These are phyloP conservation scores for Candida ascalaphidarum DNA, from an alignment of 805 yeast species.

Conservation along the genomic window DNA sequence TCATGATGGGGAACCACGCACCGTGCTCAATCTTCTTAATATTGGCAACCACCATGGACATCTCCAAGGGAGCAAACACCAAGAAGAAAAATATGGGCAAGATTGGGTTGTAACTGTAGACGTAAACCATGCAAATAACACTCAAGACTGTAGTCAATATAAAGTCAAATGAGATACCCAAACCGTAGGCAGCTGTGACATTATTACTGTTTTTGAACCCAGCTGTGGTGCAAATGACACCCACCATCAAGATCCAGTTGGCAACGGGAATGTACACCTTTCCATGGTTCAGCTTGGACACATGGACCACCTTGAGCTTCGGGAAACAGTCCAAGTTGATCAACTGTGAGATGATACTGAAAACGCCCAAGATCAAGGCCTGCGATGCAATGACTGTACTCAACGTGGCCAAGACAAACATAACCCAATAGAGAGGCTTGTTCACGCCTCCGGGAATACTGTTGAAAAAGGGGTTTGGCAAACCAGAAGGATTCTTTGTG, in stretches of 20 bases:
- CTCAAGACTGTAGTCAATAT: slow-evolving; percentile 42
- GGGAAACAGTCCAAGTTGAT: slow-evolving; percentile 51
- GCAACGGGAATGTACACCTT: slow-evolving; percentile 45
- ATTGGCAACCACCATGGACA: slow-evolving; percentile 38
- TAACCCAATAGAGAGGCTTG: slow-evolving; percentile 39
- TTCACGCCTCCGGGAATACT: slow-evolving; percentile 44
- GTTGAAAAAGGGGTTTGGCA: slow-evolving; percentile 36
- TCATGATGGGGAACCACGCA: slow-evolving; percentile 53
- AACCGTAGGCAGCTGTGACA: slow-evolving; percentile 54
- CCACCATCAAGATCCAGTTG: slow-evolving; percentile 43
- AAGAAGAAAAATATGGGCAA: slow-evolving; percentile 25
- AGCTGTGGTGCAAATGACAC: slow-evolving; percentile 42
- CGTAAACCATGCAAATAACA: slow-evolving; percentile 37
- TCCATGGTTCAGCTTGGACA: slow-evolving; percentile 37
- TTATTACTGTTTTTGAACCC: slow-evolving; percentile 41
- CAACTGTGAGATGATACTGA: slow-evolving; percentile 43
- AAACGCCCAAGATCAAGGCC: slow-evolving; percentile 49
- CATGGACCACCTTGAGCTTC: slow-evolving; percentile 34
- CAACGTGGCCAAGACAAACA: slow-evolving; percentile 44
- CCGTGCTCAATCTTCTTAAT: slow-evolving; percentile 47
- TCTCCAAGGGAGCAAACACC: slow-evolving; percentile 40
- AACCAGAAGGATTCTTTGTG: slow-evolving; percentile 26
- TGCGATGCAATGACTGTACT: slow-evolving; percentile 55
- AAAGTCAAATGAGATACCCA: slow-evolving; percentile 50
- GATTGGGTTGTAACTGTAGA: slow-evolving; percentile 28